These are phyloP conservation scores for Viola pubescens DNA, from an alignment of 441 rosid species.

Conservation along the genomic window DNA sequence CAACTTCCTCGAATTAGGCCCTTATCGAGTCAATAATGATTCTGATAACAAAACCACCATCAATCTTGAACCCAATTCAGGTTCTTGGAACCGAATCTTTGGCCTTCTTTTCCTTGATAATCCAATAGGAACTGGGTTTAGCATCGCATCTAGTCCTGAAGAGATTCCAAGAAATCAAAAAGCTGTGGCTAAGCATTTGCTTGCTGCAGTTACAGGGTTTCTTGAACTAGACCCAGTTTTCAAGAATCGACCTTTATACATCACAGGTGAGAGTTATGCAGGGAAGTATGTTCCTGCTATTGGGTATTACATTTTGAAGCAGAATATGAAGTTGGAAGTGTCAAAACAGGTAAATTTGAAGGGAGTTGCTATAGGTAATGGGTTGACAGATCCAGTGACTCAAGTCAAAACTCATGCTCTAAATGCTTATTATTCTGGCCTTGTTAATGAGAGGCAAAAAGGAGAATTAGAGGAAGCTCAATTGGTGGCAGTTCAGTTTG, in stretches of 20 bases:
- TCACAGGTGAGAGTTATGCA: constrained; percentile 83
- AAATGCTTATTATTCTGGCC: constrained; percentile 53
- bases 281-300: constrained; percentile 79
- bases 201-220: constrained; percentile 42
- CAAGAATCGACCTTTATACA: constrained; percentile 45
- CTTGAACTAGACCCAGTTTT: constrained; percentile 31
- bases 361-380: constrained; percentile 78
- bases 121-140: constrained; percentile 74
- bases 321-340: constrained; percentile 26
- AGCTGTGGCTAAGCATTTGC: constrained; percentile 54
- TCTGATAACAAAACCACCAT: constrained; percentile 22
- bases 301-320: constrained; percentile 50
- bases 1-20: constrained; percentile 74
- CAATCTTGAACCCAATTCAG: constrained; percentile 41
- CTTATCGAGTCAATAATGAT: constrained; percentile 40
- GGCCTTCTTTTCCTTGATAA: constrained; percentile 70
- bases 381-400: constrained; percentile 62
- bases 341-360: constrained; percentile 37
- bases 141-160: constrained; percentile 42
- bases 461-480: constrained; percentile 48
- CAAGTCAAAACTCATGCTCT: constrained; percentile 56
- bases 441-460: constrained; percentile 62
- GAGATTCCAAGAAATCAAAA: constrained; percentile 59
- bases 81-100: constrained; percentile 76
- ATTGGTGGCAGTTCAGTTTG: constrained; percentile 32